Conservation (phyloP, 208 protist species). For the Acanthamoeba sp. region DNA sequence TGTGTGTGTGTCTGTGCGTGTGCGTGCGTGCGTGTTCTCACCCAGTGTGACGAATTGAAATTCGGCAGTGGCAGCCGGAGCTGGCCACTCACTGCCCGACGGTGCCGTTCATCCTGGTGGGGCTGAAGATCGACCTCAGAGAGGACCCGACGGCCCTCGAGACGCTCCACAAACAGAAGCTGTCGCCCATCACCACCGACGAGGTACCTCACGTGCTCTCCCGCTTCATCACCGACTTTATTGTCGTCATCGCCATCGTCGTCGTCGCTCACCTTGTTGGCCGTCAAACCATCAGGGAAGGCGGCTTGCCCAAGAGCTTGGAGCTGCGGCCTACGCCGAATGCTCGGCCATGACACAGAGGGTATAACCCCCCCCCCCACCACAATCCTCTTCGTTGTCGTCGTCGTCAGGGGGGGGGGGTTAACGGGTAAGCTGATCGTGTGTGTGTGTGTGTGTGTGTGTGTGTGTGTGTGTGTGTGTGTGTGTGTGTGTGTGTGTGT, state of each 20-base stretch:
- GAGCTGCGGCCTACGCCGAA: constrained; percentile 14
- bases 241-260: neutral
- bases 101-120: constrained; percentile 63
- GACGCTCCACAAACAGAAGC: constrained; percentile 69
- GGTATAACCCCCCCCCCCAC: neutral
- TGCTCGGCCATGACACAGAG: constrained; percentile 62
- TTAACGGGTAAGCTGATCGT: no score
- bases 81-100: constrained; percentile 11
- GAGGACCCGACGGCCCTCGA: constrained; percentile 53
- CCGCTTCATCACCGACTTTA: neutral
- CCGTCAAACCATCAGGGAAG: neutral
- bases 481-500: neutral
- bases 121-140: constrained; percentile 51
- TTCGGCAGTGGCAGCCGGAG: constrained; percentile 30
- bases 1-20: neutral
- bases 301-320: neutral
- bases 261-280: no score
- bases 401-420: neutral
- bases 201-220: neutral
- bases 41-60: neutral
- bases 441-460: neutral
- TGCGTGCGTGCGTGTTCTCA: no score
- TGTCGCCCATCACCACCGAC: constrained; percentile 44
- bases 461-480: neutral
- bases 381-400: no score